These are phyloP conservation scores for Xylaria telfairii DNA, from an alignment of 495 filamentous ascomycete genomes.

Conservation along the genomic window DNA sequence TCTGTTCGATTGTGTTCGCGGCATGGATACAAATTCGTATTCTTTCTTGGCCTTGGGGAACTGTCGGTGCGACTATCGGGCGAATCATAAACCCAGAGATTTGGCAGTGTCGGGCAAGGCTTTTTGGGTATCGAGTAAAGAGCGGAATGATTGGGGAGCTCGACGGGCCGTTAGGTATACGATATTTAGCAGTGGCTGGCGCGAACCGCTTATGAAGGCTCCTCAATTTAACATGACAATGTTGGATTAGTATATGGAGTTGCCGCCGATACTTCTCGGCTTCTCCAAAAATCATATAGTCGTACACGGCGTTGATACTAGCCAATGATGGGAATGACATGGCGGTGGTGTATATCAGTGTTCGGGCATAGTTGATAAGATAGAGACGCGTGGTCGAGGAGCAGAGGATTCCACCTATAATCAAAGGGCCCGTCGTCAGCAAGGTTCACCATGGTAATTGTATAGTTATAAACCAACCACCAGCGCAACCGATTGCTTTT, in stretches of 20 bases:
- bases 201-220: conserved; percentile 21
- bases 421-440: conserved; percentile 13
- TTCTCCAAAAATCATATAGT: conserved; percentile 51
- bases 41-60: conserved; percentile 56
- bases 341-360: conserved; percentile 66
- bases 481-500: conserved; percentile 74
- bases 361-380: conserved; percentile 67
- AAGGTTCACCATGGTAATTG: neutral
- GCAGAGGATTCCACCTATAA: conserved; percentile 54
- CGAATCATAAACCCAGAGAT: conserved; percentile 56
- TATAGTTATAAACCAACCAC: conserved; percentile 59
- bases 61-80: conserved; percentile 62
- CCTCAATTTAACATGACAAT: conserved; percentile 34
- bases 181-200: conserved; percentile 29
- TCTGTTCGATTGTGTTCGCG: conserved; percentile 53
- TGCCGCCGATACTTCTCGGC: conserved; percentile 44
- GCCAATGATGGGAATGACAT: conserved; percentile 61
- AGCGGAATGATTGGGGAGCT: conserved; percentile 51
- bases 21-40: conserved; percentile 63
- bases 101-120: conserved; percentile 59
- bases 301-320: conserved; percentile 56
- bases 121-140: conserved; percentile 52
- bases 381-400: conserved; percentile 56
- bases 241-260: conserved; percentile 34
- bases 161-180: conserved; percentile 32